Evolutionary conservation across 2,329 filamentous ascomycete genomes (phyloP).

Genomic region (Calonectria pseudoturangicola): DNA sequence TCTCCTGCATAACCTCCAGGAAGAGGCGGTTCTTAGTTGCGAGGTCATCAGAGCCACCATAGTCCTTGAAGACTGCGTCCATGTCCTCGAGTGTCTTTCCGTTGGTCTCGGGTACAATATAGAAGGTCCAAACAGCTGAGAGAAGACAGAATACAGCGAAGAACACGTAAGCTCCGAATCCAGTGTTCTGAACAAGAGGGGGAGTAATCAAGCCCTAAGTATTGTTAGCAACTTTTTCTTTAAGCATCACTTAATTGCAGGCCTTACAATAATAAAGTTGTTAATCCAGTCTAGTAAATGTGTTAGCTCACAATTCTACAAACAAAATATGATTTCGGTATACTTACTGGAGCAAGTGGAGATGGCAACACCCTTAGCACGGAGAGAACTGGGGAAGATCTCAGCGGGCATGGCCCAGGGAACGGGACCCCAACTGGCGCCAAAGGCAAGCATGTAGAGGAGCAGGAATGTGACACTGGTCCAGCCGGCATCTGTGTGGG

Average conservation of each 20-base stretch:
- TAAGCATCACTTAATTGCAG: too few relatives aligned
- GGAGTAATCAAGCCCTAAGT: conserved; percentile 72
- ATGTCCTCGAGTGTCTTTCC: conserved; percentile 72
- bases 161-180: conserved; percentile 72
- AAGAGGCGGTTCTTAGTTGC: conserved; percentile 40
- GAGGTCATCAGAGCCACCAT: conserved; percentile 36
- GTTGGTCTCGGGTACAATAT: conserved; percentile 74
- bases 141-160: conserved; percentile 75
- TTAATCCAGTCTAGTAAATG: conserved; percentile 70
- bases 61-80: conserved; percentile 60
- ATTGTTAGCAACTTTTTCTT: neutral
- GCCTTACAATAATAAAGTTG: conserved; percentile 73
- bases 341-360: conserved; percentile 70
- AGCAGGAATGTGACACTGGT: conserved; percentile 58
- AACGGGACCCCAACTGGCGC: conserved; percentile 74
- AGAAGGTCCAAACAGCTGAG: conserved; percentile 68
- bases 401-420: conserved; percentile 71
- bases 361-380: conserved; percentile 78
- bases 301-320: neutral
- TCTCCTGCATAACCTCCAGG: conserved; percentile 37
- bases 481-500: conserved; percentile 54
- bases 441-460: conserved; percentile 76
- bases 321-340: rapidly evolving
- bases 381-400: conserved; percentile 76
- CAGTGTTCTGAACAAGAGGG: conserved; percentile 61